phyloP scores from a whole-genome alignment of 345 rosid species.

The Stellera chamaejasme region DNA sequence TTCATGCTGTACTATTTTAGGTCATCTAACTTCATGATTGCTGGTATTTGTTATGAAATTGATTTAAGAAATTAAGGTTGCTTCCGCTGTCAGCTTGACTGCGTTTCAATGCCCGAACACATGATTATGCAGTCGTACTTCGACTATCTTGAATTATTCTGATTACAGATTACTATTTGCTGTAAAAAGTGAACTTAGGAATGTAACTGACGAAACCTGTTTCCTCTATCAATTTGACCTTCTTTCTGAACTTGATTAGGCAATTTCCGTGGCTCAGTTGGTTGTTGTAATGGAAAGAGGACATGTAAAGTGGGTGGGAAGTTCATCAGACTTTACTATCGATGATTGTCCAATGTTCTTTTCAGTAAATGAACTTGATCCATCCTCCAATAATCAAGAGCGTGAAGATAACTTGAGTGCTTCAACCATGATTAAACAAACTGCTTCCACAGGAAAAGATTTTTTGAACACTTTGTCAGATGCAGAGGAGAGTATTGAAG shows the following conservation, averaged over 20 bases:
- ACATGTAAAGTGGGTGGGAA: conserved; percentile 63
- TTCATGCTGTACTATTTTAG: no score
- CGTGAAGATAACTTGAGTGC: conserved; percentile 14
- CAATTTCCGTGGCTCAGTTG: conserved; percentile 69
- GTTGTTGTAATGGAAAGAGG: conserved; percentile 83
- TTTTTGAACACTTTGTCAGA: conserved; percentile 24
- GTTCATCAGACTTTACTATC: conserved; percentile 41
- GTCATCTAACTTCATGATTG: no score
- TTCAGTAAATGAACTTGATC: conserved; percentile 40
- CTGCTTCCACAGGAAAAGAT: conserved; percentile 19
- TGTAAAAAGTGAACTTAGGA: no score
- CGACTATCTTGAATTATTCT: no score
- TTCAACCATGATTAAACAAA: conserved; percentile 21
- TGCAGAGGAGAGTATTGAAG: conserved; percentile 44
- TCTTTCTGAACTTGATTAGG: conserved; percentile 36
- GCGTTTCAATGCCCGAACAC: no score
- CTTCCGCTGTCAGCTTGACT: no score
- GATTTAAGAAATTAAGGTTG: no score
- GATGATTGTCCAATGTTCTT: conserved; percentile 39
- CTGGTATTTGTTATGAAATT: no score
- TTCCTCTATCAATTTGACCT: conserved; percentile 2
- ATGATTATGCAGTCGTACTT: no score
- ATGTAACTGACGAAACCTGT: no score
- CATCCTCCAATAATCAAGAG: conserved; percentile 18
- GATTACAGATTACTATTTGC: no score